Evolutionary conservation across 1,284 basidiomycete species (phyloP).

Genomic region (Stygiomarasmius scandens): DNA sequence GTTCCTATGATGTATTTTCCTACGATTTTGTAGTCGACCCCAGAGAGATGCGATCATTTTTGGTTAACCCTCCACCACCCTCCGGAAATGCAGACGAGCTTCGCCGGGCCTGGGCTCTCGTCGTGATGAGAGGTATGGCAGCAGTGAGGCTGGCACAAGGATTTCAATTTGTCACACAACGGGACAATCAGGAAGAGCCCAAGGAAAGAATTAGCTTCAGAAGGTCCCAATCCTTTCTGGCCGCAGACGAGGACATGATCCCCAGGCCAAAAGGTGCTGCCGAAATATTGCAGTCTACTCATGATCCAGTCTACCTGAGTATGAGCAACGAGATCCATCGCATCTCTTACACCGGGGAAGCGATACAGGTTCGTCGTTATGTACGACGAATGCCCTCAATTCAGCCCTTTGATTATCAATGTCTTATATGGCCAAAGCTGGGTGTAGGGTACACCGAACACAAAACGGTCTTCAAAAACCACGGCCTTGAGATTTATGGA

Average conservation of each 20-base stretch:
- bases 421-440: conserved; percentile 91
- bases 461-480: conserved; percentile 75
- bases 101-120: conserved; percentile 74
- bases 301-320: conserved; percentile 85
- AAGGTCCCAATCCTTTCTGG: conserved; percentile 58
- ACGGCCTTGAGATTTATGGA: conserved; percentile 78
- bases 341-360: conserved; percentile 85
- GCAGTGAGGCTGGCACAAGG: conserved; percentile 91
- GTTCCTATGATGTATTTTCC: conserved; percentile 79
- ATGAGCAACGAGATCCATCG: conserved; percentile 96
- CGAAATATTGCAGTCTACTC: conserved; percentile 68
- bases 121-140: conserved; percentile 93
- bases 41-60: conserved; percentile 78
- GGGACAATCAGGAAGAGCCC: conserved; percentile 34
- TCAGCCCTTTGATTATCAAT: conserved; percentile 77
- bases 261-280: conserved; percentile 70
- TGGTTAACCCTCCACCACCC: conserved; percentile 64
- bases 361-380: conserved; percentile 88
- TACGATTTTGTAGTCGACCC: conserved; percentile 82
- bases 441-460: conserved; percentile 87
- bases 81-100: conserved; percentile 55
- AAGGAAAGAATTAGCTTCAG: conserved; percentile 36
- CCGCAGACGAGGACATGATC: conserved; percentile 51
- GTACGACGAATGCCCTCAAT: conserved; percentile 74
- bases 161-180: conserved; percentile 88